These are phyloP conservation scores for Ambrosiella cleistominuta DNA, from an alignment of 2,329 filamentous ascomycete species.

Conservation along the genomic window DNA sequence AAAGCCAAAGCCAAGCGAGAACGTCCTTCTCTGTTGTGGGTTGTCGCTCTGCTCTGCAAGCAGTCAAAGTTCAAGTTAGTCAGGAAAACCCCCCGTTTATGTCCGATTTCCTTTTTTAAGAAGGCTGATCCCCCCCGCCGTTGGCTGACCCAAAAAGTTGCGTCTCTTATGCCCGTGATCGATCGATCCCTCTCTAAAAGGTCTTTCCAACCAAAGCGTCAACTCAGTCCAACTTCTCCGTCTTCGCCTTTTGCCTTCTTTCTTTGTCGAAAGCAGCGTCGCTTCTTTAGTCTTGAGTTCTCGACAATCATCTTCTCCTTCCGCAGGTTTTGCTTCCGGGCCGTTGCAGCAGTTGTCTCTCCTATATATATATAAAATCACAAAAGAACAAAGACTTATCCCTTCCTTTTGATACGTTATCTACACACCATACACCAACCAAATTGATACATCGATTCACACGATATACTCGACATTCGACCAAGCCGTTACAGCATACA, in stretches of 20 bases:
- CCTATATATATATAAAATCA: too few relatives aligned
- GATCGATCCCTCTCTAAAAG: slow-evolving; percentile 9
- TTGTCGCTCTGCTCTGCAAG: neutral
- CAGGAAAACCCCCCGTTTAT: neutral
- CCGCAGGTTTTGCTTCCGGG: neutral
- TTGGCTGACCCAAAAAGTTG: slow-evolving; percentile 4
- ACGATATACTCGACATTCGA: neutral
- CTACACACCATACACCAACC: neutral
- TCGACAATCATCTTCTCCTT: neutral
- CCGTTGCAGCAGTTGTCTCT: neutral
- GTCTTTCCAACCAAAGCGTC: slow-evolving; percentile 6
- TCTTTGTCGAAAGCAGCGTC: neutral
- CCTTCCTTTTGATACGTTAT: neutral
- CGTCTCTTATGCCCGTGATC: slow-evolving; percentile 9
- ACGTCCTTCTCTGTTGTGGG: neutral
- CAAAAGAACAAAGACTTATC: too few relatives aligned
- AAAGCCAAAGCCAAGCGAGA: neutral
- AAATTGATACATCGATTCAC: neutral
- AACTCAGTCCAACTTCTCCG: slow-evolving; percentile 2
- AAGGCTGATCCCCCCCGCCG: slow-evolving; percentile 6
- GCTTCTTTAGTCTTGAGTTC: neutral
- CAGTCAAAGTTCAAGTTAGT: neutral
- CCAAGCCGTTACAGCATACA: too few relatives aligned
- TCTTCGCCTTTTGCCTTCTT: neutral
- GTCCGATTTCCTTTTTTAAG: slow-evolving; percentile 10